Evolutionary conservation across 1,139 yeast genomes (phyloP), one percentile per base, ranked within the genome.

Genomic region (Taphrina pruni): DNA sequence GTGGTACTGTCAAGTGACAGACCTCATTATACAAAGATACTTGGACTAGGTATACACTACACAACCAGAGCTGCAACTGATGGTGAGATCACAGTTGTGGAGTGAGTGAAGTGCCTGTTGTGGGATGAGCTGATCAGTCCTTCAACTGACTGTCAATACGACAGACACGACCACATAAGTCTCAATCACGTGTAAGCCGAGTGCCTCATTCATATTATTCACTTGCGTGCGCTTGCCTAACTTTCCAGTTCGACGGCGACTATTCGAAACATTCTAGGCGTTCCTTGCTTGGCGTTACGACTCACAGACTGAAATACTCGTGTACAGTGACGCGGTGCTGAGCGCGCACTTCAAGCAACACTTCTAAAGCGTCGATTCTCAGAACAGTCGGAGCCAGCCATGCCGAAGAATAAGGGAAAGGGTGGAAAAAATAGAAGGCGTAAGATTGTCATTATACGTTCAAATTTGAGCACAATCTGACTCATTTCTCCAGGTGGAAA

Each of bases 391-490:
- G n/a, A 45, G 48, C n/a, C 57, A 51, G 46, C 60, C 46, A 79
- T 84, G 87, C 86, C 87, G 71, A 84, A 84, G 78, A 81, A 81
- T 72, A 84, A 84, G 78, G 87, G 87, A 76, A 84, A 84, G 72
- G 74, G 74, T 65, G 74, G 75, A 70, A 73, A 73, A 61, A 73
- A 71, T 56, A 67, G 72, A 48, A 65, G 72, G 52, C 60, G 72
- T 43, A 55, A 89, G 84, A 93, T 92, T 81, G 90, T 97, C 85
- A 90, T 98, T 87, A 90, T 97, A 54, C 12, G 6, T 5, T 20
- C 2, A 8, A 26, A 4, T 26, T 26, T 35, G n/a, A 8, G 58
- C 6, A 9, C 12, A 8, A 36, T 6, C 17, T 35, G 43, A 35
- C 43, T 36, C 21, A 26, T 26, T 7, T 45, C 14, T 11, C 8